Conservation (phyloP, 2,329 filamentous ascomycete genomes). For the Stagonosporopsis cucurbitacearum region DNA sequence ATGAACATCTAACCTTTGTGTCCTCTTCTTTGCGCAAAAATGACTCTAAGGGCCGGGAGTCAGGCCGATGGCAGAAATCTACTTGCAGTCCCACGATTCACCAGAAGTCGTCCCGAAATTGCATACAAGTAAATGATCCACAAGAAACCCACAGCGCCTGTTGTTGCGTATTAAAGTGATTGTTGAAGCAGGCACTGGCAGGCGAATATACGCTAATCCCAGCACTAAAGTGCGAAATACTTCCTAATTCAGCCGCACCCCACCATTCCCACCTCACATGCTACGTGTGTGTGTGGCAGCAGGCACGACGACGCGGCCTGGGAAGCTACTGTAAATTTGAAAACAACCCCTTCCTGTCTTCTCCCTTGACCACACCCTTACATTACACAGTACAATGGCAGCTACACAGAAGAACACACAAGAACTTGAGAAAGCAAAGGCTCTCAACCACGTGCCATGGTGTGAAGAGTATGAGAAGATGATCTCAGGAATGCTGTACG, state of each 20-base stretch:
- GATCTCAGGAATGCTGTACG: constrained; percentile 68
- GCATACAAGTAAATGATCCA: neutral
- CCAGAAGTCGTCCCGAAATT: constrained; percentile 15
- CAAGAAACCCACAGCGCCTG: neutral
- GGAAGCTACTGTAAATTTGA: neutral
- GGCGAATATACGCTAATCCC: constrained; percentile 9
- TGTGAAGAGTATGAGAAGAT: constrained; percentile 69
- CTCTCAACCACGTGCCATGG: constrained; percentile 60
- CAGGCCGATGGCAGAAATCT: neutral
- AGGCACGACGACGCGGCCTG: constrained; percentile 3
- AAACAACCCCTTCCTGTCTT: neutral
- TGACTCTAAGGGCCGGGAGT: neutral
- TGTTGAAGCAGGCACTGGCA: neutral
- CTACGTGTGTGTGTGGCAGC: neutral
- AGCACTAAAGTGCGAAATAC: constrained; percentile 30
- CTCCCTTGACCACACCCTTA: neutral
- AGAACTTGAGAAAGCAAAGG: constrained; percentile 56
- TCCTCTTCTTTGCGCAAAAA: neutral
- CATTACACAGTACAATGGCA: constrained; percentile 38
- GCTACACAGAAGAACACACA: constrained; percentile 52
- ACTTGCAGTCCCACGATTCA: constrained; percentile 1
- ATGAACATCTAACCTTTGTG: too few relatives aligned
- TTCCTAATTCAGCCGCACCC: constrained; percentile 25
- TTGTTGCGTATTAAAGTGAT: neutral
- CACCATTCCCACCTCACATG: constrained; percentile 28